Evolutionary conservation across 2,329 filamentous ascomycete genomes (phyloP), one percentile per base, ranked within the genome.

Genomic region (Cadophora luteo-olivacea): DNA sequence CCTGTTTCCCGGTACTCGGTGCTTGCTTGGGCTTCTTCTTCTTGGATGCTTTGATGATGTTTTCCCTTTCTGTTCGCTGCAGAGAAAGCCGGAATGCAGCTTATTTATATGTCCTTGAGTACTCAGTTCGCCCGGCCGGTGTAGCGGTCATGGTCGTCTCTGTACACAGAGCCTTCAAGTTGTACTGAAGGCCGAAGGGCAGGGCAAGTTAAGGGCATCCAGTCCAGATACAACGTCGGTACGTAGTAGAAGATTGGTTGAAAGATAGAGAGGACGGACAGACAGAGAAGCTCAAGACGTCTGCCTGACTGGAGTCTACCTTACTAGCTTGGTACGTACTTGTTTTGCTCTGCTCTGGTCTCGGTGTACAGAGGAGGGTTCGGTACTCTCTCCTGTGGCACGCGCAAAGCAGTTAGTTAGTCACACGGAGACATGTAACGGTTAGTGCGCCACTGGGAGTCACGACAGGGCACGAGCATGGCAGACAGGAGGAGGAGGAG

Each of bases 331-430:
- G 57, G 57, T 60, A 12, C 22, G 64, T 67, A 67, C 64, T 51
- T 58, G 29, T 29, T 29, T 29, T 29, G 32, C 51, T 36, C 9
- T 32, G 38, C 22, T 49, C 5, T 49, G 45, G 36, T 48, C 55
- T 70, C 68, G 70, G 70, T 72, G 66, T 64, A 68, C 36, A 60
- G 55, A 25, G 29, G n/a, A 45, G 45, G 6, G 45, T 22, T n/a
- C 19, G 6, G 45, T 49, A 14, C 19, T 8, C 11, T 8, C 45
- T 64, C 3, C 38, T 54, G 69, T 73, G 72, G 72, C 73, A 75
- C 73, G 71, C 73, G 74, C 70, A 69, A 64, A 67, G 36, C 36
- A 64, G 41, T 72, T 70, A 64, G 41, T 72, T 70, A 73, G 74
- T 76, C 74, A 76, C 74, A 76, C 70, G 73, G 71, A 54, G 70